A percentile compares a stretch with the other conserved stretches of the same genome.
phyloP scores from a whole-genome alignment of 164 flowering plant species.

The Hamamelis virginiana region DNA sequence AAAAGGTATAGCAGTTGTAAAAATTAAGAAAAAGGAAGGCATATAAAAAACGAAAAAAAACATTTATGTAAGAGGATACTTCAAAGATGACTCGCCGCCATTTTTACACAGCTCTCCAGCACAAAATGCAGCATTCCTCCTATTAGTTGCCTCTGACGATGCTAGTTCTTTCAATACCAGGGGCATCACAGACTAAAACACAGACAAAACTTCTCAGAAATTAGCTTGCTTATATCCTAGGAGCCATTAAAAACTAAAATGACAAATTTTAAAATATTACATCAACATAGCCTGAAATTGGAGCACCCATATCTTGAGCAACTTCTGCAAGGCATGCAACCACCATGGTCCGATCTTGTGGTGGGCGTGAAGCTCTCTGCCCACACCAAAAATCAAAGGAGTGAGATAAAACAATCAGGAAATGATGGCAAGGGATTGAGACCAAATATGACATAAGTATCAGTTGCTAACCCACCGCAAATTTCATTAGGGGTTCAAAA shows the following conservation, averaged over 20 bases:
- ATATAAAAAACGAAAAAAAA: neutral
- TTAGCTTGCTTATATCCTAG: neutral
- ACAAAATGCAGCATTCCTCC: constrained; percentile 99
- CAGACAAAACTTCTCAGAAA: neutral
- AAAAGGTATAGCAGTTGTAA: neutral
- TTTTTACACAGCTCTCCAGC: constrained; percentile 93
- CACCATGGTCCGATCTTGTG: constrained; percentile 96
- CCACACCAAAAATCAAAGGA: constrained; percentile 8
- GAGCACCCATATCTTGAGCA: constrained; percentile 95
- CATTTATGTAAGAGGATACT: constrained; percentile 46
- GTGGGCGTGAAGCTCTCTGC: constrained; percentile 86
- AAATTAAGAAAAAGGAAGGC: neutral
- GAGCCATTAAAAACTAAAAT: constrained; percentile 2
- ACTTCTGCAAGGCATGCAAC: constrained; percentile 98
- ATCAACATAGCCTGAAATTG: constrained; percentile 79
- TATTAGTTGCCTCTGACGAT: constrained; percentile 81
- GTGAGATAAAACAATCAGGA: constrained; percentile 3
- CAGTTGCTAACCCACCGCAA: constrained; percentile 58
- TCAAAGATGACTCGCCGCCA: constrained; percentile 73
- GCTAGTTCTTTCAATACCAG: constrained; percentile 82
- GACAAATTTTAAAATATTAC: constrained; percentile 36
- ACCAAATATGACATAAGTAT: neutral
- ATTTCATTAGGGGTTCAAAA: constrained; percentile 90
- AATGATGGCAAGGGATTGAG: neutral
- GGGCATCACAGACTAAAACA: constrained; percentile 78